Base-by-base conservation (phyloP, 139 green algal genomes). In the Closterium sp. region DNA sequence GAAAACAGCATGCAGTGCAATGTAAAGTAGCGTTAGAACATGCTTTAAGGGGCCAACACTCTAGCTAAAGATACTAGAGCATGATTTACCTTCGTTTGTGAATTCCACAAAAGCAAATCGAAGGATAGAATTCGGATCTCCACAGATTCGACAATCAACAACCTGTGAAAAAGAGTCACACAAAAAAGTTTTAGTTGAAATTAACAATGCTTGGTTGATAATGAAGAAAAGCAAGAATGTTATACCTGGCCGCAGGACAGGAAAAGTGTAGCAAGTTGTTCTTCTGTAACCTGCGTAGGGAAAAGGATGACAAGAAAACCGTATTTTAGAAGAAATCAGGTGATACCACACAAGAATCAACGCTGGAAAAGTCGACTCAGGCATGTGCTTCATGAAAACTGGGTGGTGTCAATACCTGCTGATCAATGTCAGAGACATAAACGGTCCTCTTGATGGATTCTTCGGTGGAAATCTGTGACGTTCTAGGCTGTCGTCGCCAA, bases 21-120 rank as follows among this genome's bases (percentile, higher is more conserved):
- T 9, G 7, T 13, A 9, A 9, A 79, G 2, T 2, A 79, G 62
- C 19, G 62, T 79, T 79, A 79, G 2, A 24, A 79, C 50, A 79
- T 27, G 17, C 7, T 27, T 7, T 13, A 13, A 79, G 19, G 17
- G 2, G 19, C 27, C 10, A 79, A 13, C 62, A 24, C 17, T 27
- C 50, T 3, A 27, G 62, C 62, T 4, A 24, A 79, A 79, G 13
- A 79, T 79, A 5, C 62, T 79, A 1, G 62, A 79, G 17, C 62
- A 79, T 79, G 17, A 24, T 4, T 79, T 34, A 92, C 92, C 92
- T 94, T 94, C 92, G 27, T 94, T 62, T 38, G 91, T 22, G 91
- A 99, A 99, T 95, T 99, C 97, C 30, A 99, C 97, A 92, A 99
- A 99, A 0, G 97, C 97, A 94, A 99, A 99, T 84, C 97, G 95